A percentile compares a stretch with the other conserved stretches of the same genome.
Evolutionary conservation across 441 rosid species (phyloP).

Genomic region (Erysimum cheiri): DNA sequence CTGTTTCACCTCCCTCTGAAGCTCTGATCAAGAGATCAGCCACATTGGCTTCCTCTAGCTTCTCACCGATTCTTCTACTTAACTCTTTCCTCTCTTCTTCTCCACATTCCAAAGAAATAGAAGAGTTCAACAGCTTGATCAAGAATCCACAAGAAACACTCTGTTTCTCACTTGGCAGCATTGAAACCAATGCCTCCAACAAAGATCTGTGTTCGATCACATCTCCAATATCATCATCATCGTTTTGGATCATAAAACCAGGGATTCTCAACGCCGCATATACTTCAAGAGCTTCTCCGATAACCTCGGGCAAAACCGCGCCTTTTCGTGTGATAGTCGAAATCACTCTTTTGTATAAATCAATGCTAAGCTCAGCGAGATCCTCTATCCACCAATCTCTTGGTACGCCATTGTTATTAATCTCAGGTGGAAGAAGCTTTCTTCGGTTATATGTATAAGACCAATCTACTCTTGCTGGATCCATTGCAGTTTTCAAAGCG

Average conservation of each 20-base stretch:
- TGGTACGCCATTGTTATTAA: conserved; percentile 52
- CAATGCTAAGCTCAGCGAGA: conserved; percentile 75
- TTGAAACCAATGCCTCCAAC: conserved; percentile 63
- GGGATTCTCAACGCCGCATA: conserved; percentile 72
- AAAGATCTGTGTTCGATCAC: conserved; percentile 53
- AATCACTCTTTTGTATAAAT: conserved; percentile 69
- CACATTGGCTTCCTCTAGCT: conserved; percentile 70
- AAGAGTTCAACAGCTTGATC: conserved; percentile 70
- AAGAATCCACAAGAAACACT: conserved; percentile 74
- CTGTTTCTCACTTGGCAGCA: conserved; percentile 71
- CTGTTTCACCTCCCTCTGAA: conserved; percentile 36
- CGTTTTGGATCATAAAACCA: conserved; percentile 49
- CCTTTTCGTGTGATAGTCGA: conserved; percentile 63
- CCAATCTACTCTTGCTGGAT: conserved; percentile 76
- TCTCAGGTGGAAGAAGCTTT: conserved; percentile 61
- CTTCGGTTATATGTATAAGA: conserved; percentile 70
- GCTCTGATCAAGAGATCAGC: conserved; percentile 62
- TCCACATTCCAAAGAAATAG: conserved; percentile 62
- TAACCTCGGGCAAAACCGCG: conserved; percentile 53
- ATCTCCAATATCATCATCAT: conserved; percentile 41
- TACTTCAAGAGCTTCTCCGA: conserved; percentile 80
- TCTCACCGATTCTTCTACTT: conserved; percentile 65
- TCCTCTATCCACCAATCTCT: conserved; percentile 97
- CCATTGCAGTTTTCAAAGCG: conserved; percentile 68
- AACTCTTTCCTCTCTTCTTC: conserved; percentile 64